Evolutionary conservation across 768 basidiomycete genomes (phyloP).

Genomic region (Crassisporium funariophilum): DNA sequence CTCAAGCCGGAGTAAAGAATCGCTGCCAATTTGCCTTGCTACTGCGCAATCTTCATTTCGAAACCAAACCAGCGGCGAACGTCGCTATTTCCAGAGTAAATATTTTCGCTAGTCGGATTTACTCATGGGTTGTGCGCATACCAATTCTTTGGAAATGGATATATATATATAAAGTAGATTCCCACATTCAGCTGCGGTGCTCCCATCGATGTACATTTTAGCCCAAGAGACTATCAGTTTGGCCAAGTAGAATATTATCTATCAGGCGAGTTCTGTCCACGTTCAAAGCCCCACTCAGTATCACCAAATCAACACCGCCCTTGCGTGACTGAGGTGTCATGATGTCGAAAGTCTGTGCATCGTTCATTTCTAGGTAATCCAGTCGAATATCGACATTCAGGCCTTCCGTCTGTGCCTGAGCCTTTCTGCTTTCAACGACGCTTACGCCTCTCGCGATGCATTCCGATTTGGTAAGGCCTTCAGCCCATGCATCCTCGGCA

Average conservation of each 20-base stretch:
- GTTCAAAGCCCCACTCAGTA: conserved; percentile 87
- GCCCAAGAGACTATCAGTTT: conserved; percentile 37
- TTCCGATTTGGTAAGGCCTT: conserved; percentile 49
- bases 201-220: too few species aligned
- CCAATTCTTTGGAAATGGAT: not conserved
- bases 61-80: too few species aligned
- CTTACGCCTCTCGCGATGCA: conserved; percentile 47
- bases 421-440: conserved; percentile 37
- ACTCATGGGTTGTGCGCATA: not conserved
- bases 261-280: conserved; percentile 88
- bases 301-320: conserved; percentile 43
- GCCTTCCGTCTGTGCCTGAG: conserved; percentile 32
- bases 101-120: too few species aligned
- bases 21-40: too few species aligned
- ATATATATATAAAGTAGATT: not conserved
- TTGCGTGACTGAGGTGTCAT: conserved; percentile 38
- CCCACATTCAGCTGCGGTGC: too few species aligned
- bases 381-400: conserved; percentile 55
- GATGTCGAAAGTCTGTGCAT: conserved; percentile 72
- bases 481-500: conserved; percentile 57
- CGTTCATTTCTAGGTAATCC: conserved; percentile 92
- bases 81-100: too few species aligned
- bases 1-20: too few species aligned
- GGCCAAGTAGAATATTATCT: conserved; percentile 85
- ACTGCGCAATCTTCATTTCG: too few species aligned